phyloP scores from a whole-genome alignment of 208 protist genomes.

The Trypanosoma vivax region DNA sequence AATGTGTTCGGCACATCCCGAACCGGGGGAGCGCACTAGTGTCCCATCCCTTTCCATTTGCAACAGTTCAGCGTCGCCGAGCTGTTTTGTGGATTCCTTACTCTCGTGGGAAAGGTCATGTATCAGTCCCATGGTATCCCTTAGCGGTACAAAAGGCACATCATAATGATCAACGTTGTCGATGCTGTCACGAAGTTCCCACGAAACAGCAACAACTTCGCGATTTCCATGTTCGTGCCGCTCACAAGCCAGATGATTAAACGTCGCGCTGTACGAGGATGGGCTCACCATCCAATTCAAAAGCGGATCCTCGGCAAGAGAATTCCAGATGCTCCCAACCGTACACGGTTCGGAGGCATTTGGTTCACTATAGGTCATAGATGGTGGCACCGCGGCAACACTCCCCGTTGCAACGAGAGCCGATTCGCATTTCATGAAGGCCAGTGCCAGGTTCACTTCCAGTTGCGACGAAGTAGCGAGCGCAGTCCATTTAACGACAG shows the following conservation, averaged over 20 bases:
- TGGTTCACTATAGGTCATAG: no score
- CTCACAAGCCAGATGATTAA: conserved; percentile 6
- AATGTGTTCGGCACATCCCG: neutral
- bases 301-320: no score
- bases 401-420: no score
- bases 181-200: conserved; percentile 5
- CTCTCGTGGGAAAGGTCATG: neutral
- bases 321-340: no score
- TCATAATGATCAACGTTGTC: conserved; percentile 9
- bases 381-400: no score
- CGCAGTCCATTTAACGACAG: conserved; percentile 1
- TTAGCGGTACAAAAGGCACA: conserved; percentile 3
- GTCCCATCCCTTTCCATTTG: conserved; percentile 1
- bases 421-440: no score
- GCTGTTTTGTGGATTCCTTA: neutral
- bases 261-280: neutral
- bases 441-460: conserved; percentile 7
- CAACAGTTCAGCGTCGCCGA: neutral
- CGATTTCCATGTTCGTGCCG: neutral
- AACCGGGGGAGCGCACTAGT: neutral
- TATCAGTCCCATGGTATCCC: conserved; percentile 9
- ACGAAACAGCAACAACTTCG: conserved; percentile 5
- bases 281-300: conserved; percentile 1
- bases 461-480: neutral
- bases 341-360: no score